phyloP scores from a whole-genome alignment of 345 rosid genomes.

The Alliaria petiolata region DNA sequence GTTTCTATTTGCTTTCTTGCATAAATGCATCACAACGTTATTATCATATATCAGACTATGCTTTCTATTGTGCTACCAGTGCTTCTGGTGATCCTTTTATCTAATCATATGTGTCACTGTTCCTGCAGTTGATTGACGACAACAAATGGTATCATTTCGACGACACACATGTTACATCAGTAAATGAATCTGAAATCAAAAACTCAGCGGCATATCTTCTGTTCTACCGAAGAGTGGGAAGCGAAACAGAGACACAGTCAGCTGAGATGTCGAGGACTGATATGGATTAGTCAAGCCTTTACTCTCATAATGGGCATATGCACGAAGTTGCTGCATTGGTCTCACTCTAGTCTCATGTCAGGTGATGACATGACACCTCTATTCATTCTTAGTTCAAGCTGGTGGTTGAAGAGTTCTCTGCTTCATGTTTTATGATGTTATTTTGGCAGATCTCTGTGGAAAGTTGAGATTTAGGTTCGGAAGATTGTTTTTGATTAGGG shows the following conservation, averaged over 20 bases:
- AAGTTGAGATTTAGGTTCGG: not conserved
- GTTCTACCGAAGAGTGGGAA: slow-evolving; percentile 70
- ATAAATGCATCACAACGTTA: not conserved
- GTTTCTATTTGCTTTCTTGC: not conserved
- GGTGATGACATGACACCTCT: slow-evolving; percentile 1
- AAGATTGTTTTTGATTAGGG: not conserved
- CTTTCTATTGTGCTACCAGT: not conserved
- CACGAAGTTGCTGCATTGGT: not conserved
- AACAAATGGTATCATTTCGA: slow-evolving; percentile 95
- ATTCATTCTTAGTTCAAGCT: slow-evolving; percentile 9
- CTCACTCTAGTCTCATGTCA: not conserved
- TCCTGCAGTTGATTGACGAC: slow-evolving; percentile 78
- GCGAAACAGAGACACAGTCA: slow-evolving; percentile 24
- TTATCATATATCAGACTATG: not conserved
- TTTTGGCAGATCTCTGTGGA: not conserved
- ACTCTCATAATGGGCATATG: too few species aligned
- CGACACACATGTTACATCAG: slow-evolving; percentile 74
- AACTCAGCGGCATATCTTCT: slow-evolving; percentile 82
- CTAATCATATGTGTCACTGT: slow-evolving; percentile 9
- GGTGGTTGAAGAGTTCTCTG: not conserved
- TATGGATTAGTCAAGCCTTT: slow-evolving; percentile 17
- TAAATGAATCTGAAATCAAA: slow-evolving; percentile 65
- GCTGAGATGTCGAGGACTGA: slow-evolving; percentile 6
- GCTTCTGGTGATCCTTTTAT: not conserved
- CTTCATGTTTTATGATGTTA: not conserved